A percentile compares a stretch with the other conserved stretches of the same genome.
phyloP scores from a whole-genome alignment of 75 land plant species.

The Pseudotsuga menziesii region DNA sequence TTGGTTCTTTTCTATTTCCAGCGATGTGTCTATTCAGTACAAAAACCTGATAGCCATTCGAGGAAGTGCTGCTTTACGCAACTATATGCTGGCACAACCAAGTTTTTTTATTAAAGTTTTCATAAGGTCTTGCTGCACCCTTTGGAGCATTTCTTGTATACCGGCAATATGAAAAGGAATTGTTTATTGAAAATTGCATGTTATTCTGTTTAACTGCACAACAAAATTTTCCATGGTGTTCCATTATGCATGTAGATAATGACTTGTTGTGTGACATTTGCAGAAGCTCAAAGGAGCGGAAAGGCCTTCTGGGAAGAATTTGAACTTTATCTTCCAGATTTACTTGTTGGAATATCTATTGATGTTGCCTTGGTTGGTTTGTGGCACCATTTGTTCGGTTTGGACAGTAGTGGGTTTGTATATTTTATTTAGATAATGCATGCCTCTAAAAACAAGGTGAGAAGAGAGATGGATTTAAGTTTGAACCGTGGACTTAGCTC shows the following conservation, averaged over 20 bases:
- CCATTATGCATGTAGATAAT: slow-evolving; percentile 47
- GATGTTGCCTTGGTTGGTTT: slow-evolving; percentile 80
- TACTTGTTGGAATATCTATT: slow-evolving; percentile 83
- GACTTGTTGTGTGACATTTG: slow-evolving; percentile 96
- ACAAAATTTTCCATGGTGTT: background rate
- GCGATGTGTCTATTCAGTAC: too few relatives aligned
- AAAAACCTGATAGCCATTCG: slow-evolving; percentile 23
- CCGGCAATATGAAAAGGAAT: background rate
- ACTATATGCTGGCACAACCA: slow-evolving; percentile 89
- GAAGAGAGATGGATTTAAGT: too few relatives aligned
- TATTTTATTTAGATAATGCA: too few relatives aligned
- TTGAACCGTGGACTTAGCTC: too few relatives aligned
- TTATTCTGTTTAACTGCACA: too few relatives aligned
- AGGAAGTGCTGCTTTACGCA: slow-evolving; percentile 57
- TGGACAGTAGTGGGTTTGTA: slow-evolving; percentile 23
- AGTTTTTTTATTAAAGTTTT: slow-evolving; percentile 85
- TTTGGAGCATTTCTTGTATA: background rate
- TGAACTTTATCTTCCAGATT: slow-evolving; percentile 88
- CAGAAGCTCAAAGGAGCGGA: slow-evolving; percentile 94
- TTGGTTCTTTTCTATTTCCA: too few relatives aligned
- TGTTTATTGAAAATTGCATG: too few relatives aligned
- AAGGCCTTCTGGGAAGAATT: slow-evolving; percentile 95
- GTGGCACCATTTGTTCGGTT: slow-evolving; percentile 83
- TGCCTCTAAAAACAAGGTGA: too few relatives aligned
- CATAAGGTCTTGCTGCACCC: slow-evolving; percentile 53